Evolutionary conservation across 176 grass and related monocot species (phyloP).

Genomic region (maize (Zea mays)): DNA sequence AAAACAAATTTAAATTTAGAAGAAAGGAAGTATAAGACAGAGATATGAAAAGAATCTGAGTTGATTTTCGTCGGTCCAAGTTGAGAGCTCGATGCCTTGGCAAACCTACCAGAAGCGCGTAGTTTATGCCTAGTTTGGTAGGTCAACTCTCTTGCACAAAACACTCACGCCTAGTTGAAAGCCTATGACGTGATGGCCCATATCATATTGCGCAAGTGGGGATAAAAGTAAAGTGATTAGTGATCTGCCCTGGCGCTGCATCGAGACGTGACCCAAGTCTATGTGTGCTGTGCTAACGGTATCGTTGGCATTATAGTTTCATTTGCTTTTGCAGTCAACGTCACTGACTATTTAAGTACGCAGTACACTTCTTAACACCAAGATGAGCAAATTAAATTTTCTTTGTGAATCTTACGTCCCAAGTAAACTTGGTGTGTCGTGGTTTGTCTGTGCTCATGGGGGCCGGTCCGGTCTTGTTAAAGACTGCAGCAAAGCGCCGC

Average conservation of each 20-base stretch:
- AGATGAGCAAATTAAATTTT: not conserved
- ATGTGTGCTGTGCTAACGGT: not conserved
- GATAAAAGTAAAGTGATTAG: not conserved
- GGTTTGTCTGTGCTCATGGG: too few relatives aligned
- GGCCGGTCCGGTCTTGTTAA: too few relatives aligned
- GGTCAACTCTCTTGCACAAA: conserved; percentile 38
- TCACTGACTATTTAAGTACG: not conserved
- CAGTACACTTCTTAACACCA: not conserved
- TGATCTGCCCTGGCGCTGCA: not conserved
- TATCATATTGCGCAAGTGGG: conserved; percentile 35
- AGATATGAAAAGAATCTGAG: not conserved
- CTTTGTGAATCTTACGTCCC: not conserved
- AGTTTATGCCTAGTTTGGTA: conserved; percentile 17
- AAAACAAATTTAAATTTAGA: too few relatives aligned
- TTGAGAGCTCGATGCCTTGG: conserved; percentile 37
- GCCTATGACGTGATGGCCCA: not conserved
- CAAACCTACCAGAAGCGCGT: not conserved
- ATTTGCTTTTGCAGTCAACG: not conserved
- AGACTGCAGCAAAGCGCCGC: too few relatives aligned
- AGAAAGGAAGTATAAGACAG: not conserved
- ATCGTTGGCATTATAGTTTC: not conserved
- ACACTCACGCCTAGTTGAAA: conserved; percentile 12
- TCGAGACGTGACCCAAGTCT: conserved; percentile 36
- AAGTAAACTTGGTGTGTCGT: not conserved
- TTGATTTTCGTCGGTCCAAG: conserved; percentile 36